Base-by-base conservation (phyloP, 768 basidiomycete species). In the Candolleomyces eurysporus region DNA sequence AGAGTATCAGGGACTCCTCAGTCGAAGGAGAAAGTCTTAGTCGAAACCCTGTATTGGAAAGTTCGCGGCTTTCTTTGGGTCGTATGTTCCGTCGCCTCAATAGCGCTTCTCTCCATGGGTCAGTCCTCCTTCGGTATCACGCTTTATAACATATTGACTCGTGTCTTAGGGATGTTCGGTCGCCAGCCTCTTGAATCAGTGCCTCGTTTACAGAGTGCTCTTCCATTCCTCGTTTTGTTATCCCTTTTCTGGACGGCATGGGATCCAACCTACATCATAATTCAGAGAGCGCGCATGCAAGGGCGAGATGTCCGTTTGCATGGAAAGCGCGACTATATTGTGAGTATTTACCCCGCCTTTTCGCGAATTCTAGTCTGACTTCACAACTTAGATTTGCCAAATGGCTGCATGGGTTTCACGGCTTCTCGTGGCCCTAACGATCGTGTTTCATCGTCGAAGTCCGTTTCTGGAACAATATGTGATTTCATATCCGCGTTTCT, bases 201-300 rank as follows among this genome's bases (percentile, higher is more conserved):
- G 8, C 54, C 11, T 68, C 70, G 39, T 49, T 76, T 43, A 67
- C 73, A n/a, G 54, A 81, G 82, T 10, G 63, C 70, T 5, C 74
- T 89, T 55, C 86, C 90, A 2, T 31, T 78, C 4, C 48, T 90
- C 19, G 73, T 78, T 31, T 48, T 87, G 0, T 11, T 84, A 16
- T 93, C 93, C 19, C 68, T 94, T 16, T 67, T 89, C 6, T 96
- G 94, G 89, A 86, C 86, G 0, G 85, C 82, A 1, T 96, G 94
- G 94, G 87, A 96, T 69, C 94, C 92, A 13, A 90, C 90, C 19
- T 94, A 93, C 72, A 73, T 81, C 22, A 76, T 82, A 10, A 75
- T 84, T 58, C 80, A 81, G 64, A 81, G 76, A 64, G 85, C 88
- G 13, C 82, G 84, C 65, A 75, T 82, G 46, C 90, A 92, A 76